Evolutionary conservation across 306 rosid genomes (phyloP), one percentile per base, ranked within the genome.

Genomic region (Medicago lupulina): DNA sequence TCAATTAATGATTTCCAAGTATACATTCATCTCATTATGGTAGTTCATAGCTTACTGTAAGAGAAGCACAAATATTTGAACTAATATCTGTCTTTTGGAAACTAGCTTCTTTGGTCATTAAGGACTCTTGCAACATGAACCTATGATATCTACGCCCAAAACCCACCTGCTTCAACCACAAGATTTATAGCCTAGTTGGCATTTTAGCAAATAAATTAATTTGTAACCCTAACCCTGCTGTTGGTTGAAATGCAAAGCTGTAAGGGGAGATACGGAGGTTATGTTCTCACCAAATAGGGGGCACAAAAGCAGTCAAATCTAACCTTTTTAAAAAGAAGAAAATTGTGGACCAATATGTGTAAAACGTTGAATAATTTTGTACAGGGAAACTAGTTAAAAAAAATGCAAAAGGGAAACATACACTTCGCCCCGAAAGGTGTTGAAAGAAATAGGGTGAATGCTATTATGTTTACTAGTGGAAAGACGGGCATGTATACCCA

Each of bases 221-320:
- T 6, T 10, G 50, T 60, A 55, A 23, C 58, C 64, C 67, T 17
- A 39, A 47, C 17, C 66, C 60, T 34, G 18, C 19, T 61, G 54
- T 58, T 16, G 79, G 47, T 76, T 9, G 18, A 54, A 28, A 70
- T 75, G 84, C 73, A 51, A 53, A 80, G 68, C 13, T 62, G 38
- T 40, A 76, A 36, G 50, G 43, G 70, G 31, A 43, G 71, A 64
- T 44, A 40, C 23, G 9, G 9, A 41, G 39, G 74, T 40, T 40
- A 51, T 11, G 78, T 65, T 65, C 49, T 43, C 36, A 16, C 47
- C 38, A 51, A 23, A 63, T 13, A 71, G 67, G 67, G 53, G 31
- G 2, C 43, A 62, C 7, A 57, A 36, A 14, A 65, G 60, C 34
- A 10, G 69, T 40, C 31, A 36, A n/a, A 21, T 44, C 28, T 39